phyloP scores from a whole-genome alignment of 306 rosid species.

The Castanea sativa region DNA sequence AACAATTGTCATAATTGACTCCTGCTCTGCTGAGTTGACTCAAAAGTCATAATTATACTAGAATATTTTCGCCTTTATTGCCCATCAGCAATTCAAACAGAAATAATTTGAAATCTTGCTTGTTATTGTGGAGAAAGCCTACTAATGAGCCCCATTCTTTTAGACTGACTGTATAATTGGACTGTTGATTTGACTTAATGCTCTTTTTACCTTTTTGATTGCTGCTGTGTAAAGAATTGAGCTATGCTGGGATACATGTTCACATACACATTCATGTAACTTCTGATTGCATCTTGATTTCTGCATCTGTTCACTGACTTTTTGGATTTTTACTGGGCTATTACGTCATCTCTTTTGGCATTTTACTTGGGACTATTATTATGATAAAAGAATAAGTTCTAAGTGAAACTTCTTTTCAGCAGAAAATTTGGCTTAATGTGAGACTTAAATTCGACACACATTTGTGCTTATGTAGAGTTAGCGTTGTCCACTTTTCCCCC shows the following conservation, averaged over 20 bases:
- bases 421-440: neutral
- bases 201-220: neutral
- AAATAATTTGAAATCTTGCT: neutral
- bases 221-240: neutral
- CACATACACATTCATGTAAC: neutral
- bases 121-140: too few relatives aligned
- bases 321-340: neutral
- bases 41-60: neutral
- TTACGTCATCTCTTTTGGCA: neutral
- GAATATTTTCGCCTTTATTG: neutral
- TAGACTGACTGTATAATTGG: neutral
- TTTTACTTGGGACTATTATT: neutral
- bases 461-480: neutral
- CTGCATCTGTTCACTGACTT: neutral
- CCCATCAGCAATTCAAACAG: neutral
- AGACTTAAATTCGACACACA: neutral
- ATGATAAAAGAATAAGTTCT: neutral
- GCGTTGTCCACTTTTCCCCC: neutral
- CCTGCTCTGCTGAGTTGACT: neutral
- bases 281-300: neutral
- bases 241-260: neutral
- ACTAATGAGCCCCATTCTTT: neutral
- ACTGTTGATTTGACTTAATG: neutral
- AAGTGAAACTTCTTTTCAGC: neutral
- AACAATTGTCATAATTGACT: neutral